Evolutionary conservation across 768 basidiomycete genomes (phyloP).

Genomic region (Auriscalpium microsporum): DNA sequence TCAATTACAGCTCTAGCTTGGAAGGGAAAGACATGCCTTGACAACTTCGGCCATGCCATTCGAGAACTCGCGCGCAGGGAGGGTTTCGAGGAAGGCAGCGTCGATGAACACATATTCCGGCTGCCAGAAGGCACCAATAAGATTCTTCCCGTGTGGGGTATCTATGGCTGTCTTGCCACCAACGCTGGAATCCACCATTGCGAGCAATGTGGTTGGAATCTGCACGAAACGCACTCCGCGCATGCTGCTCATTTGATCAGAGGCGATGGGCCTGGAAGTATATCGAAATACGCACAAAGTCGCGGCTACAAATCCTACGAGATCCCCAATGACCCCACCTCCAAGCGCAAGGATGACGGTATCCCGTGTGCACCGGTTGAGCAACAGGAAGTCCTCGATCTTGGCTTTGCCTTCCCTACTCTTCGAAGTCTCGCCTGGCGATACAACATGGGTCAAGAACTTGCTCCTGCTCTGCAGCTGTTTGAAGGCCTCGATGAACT

Average conservation of each 20-base stretch:
- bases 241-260: slow-evolving; percentile 53
- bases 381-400: slow-evolving; percentile 88
- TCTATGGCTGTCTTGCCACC: slow-evolving; percentile 99
- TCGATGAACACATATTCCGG: slow-evolving; percentile 97
- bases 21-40: slow-evolving; percentile 39
- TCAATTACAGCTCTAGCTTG: not conserved
- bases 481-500: slow-evolving; percentile 45
- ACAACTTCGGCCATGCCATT: slow-evolving; percentile 99
- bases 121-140: slow-evolving; percentile 98
- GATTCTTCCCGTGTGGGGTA: slow-evolving; percentile 95
- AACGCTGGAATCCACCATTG: slow-evolving; percentile 97
- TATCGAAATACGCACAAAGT: slow-evolving; percentile 66
- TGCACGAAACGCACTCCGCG: slow-evolving; percentile 93
- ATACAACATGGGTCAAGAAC: slow-evolving; percentile 70
- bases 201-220: slow-evolving; percentile 91
- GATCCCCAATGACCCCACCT: slow-evolving; percentile 95
- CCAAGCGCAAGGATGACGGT: slow-evolving; percentile 91
- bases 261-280: not conserved
- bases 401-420: slow-evolving; percentile 84
- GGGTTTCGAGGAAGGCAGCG: slow-evolving; percentile 88
- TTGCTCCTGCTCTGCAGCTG: slow-evolving; percentile 32
- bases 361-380: slow-evolving; percentile 85
- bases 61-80: slow-evolving; percentile 89
- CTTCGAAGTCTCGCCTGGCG: slow-evolving; percentile 92
- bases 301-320: slow-evolving; percentile 93